These are phyloP conservation scores for Pseudogymnoascus sp. DNA, from an alignment of 2,329 filamentous ascomycete genomes.

Conservation along the genomic window DNA sequence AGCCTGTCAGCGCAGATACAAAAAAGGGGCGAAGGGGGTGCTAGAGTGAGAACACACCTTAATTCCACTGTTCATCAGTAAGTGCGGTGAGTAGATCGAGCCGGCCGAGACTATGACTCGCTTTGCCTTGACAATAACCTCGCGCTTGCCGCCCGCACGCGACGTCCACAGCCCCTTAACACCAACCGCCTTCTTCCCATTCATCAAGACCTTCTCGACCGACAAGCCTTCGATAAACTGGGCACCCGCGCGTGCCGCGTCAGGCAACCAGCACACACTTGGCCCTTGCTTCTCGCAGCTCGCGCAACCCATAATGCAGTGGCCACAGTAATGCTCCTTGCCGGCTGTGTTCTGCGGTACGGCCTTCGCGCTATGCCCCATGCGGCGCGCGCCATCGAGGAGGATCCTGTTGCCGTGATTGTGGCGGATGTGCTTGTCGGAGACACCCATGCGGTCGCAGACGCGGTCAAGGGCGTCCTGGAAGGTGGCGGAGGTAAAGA, in stretches of 20 bases:
- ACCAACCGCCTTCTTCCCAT: conserved; percentile 55
- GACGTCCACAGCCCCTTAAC: conserved; percentile 70
- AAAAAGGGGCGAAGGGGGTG: not conserved
- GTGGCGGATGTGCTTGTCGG: conserved; percentile 57
- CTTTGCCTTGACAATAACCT: conserved; percentile 68
- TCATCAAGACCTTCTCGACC: conserved; percentile 65
- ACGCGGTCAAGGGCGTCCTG: conserved; percentile 76
- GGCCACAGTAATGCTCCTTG: conserved; percentile 65
- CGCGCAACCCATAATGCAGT: conserved; percentile 54
- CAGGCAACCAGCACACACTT: conserved; percentile 67
- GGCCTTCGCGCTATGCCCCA: conserved; percentile 62
- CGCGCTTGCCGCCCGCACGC: conserved; percentile 51
- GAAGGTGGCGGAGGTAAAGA: conserved; percentile 68
- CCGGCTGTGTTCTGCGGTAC: conserved; percentile 77
- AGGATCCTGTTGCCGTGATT: conserved; percentile 65
- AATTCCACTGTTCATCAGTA: conserved; percentile 72
- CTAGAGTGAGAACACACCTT: conserved; percentile 37
- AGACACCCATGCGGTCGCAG: conserved; percentile 71
- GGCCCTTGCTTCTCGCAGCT: conserved; percentile 73
- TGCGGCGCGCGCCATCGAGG: conserved; percentile 65
- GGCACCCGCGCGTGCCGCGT: conserved; percentile 70
- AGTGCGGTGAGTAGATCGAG: conserved; percentile 66
- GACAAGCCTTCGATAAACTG: conserved; percentile 78
- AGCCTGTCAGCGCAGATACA: not conserved
- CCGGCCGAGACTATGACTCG: conserved; percentile 75